Evolutionary conservation across 805 yeast species (phyloP).

Genomic region (Yarrowia deformans): DNA sequence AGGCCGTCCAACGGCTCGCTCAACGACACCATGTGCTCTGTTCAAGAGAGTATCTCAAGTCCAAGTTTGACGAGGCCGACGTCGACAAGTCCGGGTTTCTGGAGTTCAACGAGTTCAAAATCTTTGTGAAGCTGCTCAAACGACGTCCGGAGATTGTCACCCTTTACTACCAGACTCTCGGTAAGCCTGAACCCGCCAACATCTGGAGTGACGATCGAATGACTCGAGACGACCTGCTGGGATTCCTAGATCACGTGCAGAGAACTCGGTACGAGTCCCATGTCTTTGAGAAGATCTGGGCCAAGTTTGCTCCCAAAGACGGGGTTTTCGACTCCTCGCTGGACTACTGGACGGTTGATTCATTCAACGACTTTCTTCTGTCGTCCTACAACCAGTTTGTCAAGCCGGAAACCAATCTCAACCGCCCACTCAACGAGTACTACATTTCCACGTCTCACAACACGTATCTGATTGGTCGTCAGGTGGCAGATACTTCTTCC

Average conservation of each 20-base stretch:
- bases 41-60: slow-evolving; percentile 58
- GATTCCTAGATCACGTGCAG: slow-evolving; percentile 60
- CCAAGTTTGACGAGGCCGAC: slow-evolving; percentile 64
- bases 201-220: slow-evolving; percentile 32
- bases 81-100: slow-evolving; percentile 58
- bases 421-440: slow-evolving; percentile 81
- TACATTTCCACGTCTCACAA: slow-evolving; percentile 93
- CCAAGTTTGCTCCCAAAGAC: slow-evolving; percentile 49
- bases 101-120: slow-evolving; percentile 75
- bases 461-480: slow-evolving; percentile 88
- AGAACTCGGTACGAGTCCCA: slow-evolving; percentile 53
- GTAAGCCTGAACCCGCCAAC: slow-evolving; percentile 42
- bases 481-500: slow-evolving; percentile 84
- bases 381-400: slow-evolving; percentile 45
- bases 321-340: slow-evolving; percentile 36
- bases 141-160: slow-evolving; percentile 64
- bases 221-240: slow-evolving; percentile 49
- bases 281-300: slow-evolving; percentile 51
- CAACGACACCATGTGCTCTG: slow-evolving; percentile 75
- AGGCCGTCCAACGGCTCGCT: slow-evolving; percentile 71
- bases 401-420: slow-evolving; percentile 53
- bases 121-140: slow-evolving; percentile 73
- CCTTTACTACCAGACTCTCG: slow-evolving; percentile 55
- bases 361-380: slow-evolving; percentile 53
- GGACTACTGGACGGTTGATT: slow-evolving; percentile 44